phyloP scores from a whole-genome alignment of 169 alveolate genomes.

The Eimeria brunetti region DNA sequence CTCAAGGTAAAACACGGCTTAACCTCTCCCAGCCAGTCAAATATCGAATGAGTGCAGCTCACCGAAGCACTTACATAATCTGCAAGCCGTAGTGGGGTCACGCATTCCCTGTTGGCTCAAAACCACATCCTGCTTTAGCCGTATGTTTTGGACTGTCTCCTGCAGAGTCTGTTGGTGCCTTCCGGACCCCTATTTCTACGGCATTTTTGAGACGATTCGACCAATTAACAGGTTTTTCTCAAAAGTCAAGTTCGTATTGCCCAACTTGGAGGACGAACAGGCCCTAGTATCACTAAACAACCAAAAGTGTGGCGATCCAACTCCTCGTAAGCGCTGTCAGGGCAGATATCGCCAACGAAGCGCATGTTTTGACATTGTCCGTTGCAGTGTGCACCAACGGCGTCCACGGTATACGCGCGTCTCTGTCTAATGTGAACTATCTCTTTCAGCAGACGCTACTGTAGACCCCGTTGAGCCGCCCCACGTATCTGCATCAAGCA shows the following conservation, averaged over 20 bases:
- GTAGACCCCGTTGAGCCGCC: background rate
- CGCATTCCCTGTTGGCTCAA: background rate
- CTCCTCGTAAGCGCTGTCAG: background rate
- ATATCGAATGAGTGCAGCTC: background rate
- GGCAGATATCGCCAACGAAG: background rate
- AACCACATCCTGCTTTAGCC: background rate
- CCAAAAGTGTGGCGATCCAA: background rate
- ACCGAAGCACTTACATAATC: background rate
- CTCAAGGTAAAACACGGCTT: slow-evolving; percentile 18
- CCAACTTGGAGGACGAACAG: slow-evolving; percentile 42
- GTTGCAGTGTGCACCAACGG: background rate
- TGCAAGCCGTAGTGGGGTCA: background rate
- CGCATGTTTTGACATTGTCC: background rate
- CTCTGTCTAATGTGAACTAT: background rate
- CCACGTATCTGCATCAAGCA: background rate
- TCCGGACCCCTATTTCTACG: slow-evolving; percentile 76
- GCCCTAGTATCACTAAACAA: slow-evolving; percentile 13
- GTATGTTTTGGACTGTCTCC: background rate
- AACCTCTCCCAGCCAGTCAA: background rate
- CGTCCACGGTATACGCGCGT: background rate
- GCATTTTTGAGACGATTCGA: slow-evolving; percentile 50
- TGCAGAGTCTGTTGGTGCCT: slow-evolving; percentile 77
- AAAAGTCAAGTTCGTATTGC: slow-evolving; percentile 14
- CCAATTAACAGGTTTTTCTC: slow-evolving; percentile 49
- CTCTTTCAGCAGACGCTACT: background rate